A percentile compares a stretch with the other conserved stretches of the same genome.
Evolutionary conservation across 352 stramenopile genomes (phyloP).

Genomic region (Phytophthora quininea): DNA sequence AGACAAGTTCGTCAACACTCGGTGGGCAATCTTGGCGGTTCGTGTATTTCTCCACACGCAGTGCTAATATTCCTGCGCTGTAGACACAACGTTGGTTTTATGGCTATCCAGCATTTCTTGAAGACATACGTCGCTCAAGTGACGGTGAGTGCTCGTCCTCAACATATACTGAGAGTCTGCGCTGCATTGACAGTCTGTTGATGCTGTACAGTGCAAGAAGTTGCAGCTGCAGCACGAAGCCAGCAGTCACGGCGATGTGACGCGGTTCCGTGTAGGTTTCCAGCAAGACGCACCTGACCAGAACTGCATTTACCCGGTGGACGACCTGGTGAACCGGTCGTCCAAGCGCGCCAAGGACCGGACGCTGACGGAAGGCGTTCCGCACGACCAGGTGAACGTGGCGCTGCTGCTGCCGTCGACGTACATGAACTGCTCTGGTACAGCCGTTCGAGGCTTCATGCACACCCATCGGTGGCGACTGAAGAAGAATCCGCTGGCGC

Average conservation of each 20-base stretch:
- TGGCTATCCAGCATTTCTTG: constrained; percentile 70
- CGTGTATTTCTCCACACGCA: not conserved
- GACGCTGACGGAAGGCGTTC: constrained; percentile 75
- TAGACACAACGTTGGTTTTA: constrained; percentile 85
- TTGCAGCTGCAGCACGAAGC: constrained; percentile 63
- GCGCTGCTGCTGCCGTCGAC: constrained; percentile 76
- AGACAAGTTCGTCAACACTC: constrained; percentile 81
- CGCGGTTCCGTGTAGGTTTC: constrained; percentile 61
- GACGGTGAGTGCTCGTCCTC: constrained; percentile 44
- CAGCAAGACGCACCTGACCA: constrained; percentile 56
- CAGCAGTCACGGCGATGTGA: constrained; percentile 70
- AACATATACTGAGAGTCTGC: not conserved
- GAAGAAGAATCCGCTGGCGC: constrained; percentile 81
- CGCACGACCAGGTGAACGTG: constrained; percentile 76
- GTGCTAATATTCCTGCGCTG: not conserved
- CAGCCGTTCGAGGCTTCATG: constrained; percentile 81
- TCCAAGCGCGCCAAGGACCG: constrained; percentile 80
- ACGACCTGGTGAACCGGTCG: constrained; percentile 81
- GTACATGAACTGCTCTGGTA: constrained; percentile 89
- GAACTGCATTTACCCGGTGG: constrained; percentile 45
- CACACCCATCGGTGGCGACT: constrained; percentile 79
- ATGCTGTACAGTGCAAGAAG: constrained; percentile 40
- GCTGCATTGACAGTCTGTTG: constrained; percentile 7
- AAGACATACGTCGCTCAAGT: constrained; percentile 65
- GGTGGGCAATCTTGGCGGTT: constrained; percentile 33